phyloP scores from a whole-genome alignment of 106 monocot species.

The Allium fistulosum region DNA sequence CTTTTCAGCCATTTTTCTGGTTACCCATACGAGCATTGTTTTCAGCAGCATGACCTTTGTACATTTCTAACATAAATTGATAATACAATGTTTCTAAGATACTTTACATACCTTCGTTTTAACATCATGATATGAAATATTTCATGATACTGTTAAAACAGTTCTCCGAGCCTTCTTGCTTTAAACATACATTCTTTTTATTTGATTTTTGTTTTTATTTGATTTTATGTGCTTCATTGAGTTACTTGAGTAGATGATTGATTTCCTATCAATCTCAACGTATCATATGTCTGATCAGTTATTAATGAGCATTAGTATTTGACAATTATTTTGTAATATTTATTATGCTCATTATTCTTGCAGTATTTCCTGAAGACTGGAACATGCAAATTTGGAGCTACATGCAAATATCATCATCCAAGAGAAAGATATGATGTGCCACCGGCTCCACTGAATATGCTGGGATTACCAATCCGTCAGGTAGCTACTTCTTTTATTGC shows the following conservation, averaged over 20 bases:
- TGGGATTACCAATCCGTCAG: constrained; percentile 79
- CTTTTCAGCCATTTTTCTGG: no score
- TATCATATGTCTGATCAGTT: not conserved
- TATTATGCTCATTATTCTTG: constrained; percentile 17
- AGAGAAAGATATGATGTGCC: constrained; percentile 41
- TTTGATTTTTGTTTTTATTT: no score
- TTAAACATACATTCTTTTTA: no score
- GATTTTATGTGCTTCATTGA: not conserved
- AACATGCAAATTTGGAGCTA: constrained; percentile 69
- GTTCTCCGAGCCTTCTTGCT: no score
- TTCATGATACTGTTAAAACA: no score
- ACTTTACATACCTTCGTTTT: no score
- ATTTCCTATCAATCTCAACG: not conserved
- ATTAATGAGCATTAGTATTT: not conserved
- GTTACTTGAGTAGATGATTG: not conserved
- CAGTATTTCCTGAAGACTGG: constrained; percentile 87
- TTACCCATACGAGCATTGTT: no score
- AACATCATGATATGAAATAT: no score
- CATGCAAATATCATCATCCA: constrained; percentile 93
- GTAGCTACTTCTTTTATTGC: constrained; percentile 16
- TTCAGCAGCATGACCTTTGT: no score
- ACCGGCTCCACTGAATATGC: constrained; percentile 39
- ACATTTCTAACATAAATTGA: no score
- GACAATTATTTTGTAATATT: not conserved
- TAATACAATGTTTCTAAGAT: no score